A percentile compares a stretch with the other conserved stretches of the same genome.
Conservation (phyloP, 257 asterid genomes). For the Solanum sparsipilum region DNA sequence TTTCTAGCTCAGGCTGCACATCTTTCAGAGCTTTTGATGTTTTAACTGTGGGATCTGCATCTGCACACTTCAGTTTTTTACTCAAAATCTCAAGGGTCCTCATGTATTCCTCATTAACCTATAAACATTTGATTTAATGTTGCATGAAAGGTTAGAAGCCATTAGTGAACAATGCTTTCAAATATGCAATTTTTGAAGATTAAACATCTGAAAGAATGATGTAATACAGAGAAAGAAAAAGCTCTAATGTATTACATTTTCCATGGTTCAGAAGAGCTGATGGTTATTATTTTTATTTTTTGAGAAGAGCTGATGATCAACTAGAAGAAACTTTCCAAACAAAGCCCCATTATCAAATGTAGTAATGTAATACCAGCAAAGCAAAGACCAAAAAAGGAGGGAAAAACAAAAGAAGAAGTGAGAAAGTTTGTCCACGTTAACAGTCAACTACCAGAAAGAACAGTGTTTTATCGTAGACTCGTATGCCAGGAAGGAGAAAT, state of each 20-base stretch:
- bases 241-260: not conserved
- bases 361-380: not conserved
- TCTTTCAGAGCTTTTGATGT: constrained; percentile 82
- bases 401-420: not conserved
- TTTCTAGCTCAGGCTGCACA: constrained; percentile 92
- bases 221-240: not conserved
- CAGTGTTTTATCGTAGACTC: not conserved
- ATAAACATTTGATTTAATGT: constrained; percentile 8
- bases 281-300: not conserved
- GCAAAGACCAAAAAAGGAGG: not conserved
- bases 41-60: constrained; percentile 66
- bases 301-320: not conserved
- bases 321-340: not conserved
- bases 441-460: not conserved
- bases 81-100: constrained; percentile 81
- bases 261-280: not conserved
- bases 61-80: constrained; percentile 79
- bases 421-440: not conserved
- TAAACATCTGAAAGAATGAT: not conserved
- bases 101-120: constrained; percentile 95
- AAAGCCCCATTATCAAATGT: not conserved
- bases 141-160: constrained; percentile 8
- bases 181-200: not conserved
- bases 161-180: not conserved
- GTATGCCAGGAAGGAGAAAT: not conserved